Percentiles rank a stretch among this genome's conserved stretches.
These are phyloP conservation scores for Capsicum pubescens DNA, from an alignment of 257 asterid genomes.

Conservation along the genomic window DNA sequence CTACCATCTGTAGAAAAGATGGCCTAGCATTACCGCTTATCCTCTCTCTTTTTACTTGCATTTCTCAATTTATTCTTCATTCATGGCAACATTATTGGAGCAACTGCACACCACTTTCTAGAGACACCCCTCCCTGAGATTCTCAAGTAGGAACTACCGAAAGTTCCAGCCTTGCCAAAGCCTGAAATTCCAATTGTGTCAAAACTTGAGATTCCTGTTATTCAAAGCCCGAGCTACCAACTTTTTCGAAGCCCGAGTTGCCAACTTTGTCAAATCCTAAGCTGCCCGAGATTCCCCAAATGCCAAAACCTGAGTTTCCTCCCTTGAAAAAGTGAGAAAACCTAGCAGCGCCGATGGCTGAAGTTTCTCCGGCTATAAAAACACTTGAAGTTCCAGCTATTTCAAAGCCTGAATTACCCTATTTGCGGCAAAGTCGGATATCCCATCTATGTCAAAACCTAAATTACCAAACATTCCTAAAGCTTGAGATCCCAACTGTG, in stretches of 20 bases:
- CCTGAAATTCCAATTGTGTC: constrained; percentile 13
- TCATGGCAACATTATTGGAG: constrained; percentile 25
- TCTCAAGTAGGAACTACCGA: not conserved
- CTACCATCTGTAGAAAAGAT: not conserved
- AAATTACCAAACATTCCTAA: not conserved
- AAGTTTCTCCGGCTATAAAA: not conserved
- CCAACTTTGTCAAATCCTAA: constrained; percentile 15
- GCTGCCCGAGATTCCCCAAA: not conserved
- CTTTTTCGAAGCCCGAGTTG: not conserved
- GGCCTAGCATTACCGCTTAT: constrained; percentile 14
- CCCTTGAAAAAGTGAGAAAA: not conserved
- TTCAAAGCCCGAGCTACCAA: constrained; percentile 27
- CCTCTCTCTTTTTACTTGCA: constrained; percentile 14
- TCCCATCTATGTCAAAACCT: constrained; percentile 23
- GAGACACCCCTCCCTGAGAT: constrained; percentile 29
- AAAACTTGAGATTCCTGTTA: constrained; percentile 26
- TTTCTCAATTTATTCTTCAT: constrained; percentile 25
- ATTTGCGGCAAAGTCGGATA: not conserved
- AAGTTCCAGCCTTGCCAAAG: constrained; percentile 21
- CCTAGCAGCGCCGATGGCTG: not conserved
- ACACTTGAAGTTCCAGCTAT: constrained; percentile 28
- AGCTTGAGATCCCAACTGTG: not conserved
- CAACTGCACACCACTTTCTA: constrained; percentile 37
- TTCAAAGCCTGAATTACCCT: not conserved
- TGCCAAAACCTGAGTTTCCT: constrained; percentile 18